Conservation (phyloP, 768 basidiomycete species). For the Agrocybe praecox region DNA sequence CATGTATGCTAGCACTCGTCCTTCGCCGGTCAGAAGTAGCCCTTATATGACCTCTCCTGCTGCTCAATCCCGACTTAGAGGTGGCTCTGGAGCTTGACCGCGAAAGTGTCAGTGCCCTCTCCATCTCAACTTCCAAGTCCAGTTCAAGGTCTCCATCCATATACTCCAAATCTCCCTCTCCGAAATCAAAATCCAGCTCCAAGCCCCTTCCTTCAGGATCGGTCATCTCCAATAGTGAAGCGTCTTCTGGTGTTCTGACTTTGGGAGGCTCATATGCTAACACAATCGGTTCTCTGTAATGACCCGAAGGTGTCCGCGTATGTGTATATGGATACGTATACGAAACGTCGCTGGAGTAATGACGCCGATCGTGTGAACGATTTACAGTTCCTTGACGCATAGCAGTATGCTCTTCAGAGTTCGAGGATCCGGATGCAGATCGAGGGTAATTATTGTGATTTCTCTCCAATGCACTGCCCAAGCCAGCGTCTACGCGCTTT, state of each 20-base stretch:
- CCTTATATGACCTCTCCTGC: background rate
- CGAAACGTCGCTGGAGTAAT: background rate
- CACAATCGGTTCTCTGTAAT: conserved; percentile 5
- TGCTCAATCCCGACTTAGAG: conserved; percentile 2
- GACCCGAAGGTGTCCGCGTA: background rate
- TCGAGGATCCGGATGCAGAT: background rate
- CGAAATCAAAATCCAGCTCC: conserved; percentile 3
- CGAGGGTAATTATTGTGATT: background rate
- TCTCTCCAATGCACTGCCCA: background rate
- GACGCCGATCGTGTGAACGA: background rate
- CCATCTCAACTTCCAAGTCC: conserved; percentile 11
- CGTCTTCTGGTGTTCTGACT: conserved; percentile 3
- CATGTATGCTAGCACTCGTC: background rate
- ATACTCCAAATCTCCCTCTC: background rate
- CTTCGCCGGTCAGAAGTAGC: background rate
- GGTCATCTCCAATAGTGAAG: conserved; percentile 7
- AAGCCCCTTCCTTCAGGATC: conserved; percentile 7
- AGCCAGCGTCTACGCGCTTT: conserved; percentile 7
- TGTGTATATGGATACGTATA: conserved; percentile 6
- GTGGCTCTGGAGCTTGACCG: conserved; percentile 11
- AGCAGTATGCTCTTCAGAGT: background rate
- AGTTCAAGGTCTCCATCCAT: background rate
- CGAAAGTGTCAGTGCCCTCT: conserved; percentile 9
- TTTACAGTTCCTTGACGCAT: too few species aligned
- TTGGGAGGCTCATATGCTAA: conserved; percentile 12